A percentile compares a stretch with the other conserved stretches of the same genome.
These are phyloP conservation scores for Globisporangium splendens DNA, from an alignment of 352 stramenopile species.

Conservation along the genomic window DNA sequence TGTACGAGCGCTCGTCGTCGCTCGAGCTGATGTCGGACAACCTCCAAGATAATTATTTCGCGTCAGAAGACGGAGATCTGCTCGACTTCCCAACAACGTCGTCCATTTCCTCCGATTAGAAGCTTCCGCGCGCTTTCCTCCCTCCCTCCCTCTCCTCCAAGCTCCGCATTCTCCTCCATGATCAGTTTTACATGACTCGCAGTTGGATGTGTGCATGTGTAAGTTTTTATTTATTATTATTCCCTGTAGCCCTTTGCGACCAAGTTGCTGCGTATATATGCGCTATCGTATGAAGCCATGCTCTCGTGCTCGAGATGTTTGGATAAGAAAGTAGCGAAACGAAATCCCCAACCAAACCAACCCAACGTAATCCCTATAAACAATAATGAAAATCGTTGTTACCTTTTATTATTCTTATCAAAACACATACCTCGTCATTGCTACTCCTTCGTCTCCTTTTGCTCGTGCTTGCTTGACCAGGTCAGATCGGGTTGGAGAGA, in stretches of 20 bases:
- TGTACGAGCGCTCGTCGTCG: constrained; percentile 29
- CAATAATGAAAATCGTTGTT: constrained; percentile 13
- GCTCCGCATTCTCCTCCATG: neutral
- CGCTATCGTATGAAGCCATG: constrained; percentile 3
- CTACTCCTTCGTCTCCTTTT: neutral
- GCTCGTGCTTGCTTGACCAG: neutral
- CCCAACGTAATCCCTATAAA: constrained; percentile 7
- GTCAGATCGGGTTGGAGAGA: too few species aligned
- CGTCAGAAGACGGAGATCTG: constrained; percentile 59
- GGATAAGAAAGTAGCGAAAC: constrained; percentile 3
- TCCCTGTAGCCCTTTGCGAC: constrained; percentile 8
- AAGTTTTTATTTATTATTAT: constrained; percentile 31
- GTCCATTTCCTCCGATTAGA: constrained; percentile 12
- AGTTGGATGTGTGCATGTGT: constrained; percentile 12
- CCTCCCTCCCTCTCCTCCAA: neutral
- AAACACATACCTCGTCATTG: neutral
- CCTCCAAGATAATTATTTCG: constrained; percentile 67
- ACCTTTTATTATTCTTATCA: neutral
- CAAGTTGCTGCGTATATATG: constrained; percentile 14
- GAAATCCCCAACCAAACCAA: neutral
- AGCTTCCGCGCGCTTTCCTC: neutral
- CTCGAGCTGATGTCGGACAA: constrained; percentile 77
- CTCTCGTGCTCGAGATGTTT: neutral
- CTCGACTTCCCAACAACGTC: constrained; percentile 51
- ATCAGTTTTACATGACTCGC: constrained; percentile 7